Conservation (phyloP, 371 early-diverging fungal species). For the Choanephora cucurbitarum region DNA sequence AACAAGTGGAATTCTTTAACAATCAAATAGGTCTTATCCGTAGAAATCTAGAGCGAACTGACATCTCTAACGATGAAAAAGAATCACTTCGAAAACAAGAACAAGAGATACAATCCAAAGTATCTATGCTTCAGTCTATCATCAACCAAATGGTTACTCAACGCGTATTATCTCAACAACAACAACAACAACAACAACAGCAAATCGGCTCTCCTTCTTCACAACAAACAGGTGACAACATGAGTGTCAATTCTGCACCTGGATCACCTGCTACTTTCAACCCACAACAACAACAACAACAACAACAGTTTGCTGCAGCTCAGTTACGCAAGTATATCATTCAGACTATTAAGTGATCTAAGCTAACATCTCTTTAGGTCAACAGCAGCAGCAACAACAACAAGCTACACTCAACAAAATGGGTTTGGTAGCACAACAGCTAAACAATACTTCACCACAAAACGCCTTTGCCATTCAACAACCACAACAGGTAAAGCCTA, state of each 20-base stretch:
- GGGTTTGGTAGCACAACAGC: conserved; percentile 15
- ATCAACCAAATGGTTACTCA: conserved; percentile 34
- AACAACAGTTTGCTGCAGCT: conserved; percentile 18
- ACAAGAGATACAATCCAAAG: conserved; percentile 30
- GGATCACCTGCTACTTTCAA: conserved; percentile 28
- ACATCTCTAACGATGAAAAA: conserved; percentile 37
- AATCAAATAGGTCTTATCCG: conserved; percentile 31
- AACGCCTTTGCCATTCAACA: conserved; percentile 10
- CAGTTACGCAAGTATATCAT: conserved; percentile 29
- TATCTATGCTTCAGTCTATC: conserved; percentile 33
- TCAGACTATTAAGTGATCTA: neutral
- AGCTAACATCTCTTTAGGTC: conserved; percentile 6
- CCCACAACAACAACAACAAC: conserved; percentile 18
- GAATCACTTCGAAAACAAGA: conserved; percentile 32
- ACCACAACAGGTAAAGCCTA: conserved; percentile 9
- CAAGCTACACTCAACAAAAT: conserved; percentile 22
- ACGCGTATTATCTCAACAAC: conserved; percentile 24
- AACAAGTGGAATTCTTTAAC: conserved; percentile 31
- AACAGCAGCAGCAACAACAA: conserved; percentile 19
- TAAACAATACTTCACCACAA: neutral
- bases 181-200: conserved; percentile 13
- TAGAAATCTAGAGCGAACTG: conserved; percentile 35
- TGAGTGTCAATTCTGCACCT: conserved; percentile 20
- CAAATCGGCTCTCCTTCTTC: conserved; percentile 19
- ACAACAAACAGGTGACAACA: conserved; percentile 15